Conservation (phyloP, 495 filamentous ascomycete genomes). For the Neurospora sp. region DNA sequence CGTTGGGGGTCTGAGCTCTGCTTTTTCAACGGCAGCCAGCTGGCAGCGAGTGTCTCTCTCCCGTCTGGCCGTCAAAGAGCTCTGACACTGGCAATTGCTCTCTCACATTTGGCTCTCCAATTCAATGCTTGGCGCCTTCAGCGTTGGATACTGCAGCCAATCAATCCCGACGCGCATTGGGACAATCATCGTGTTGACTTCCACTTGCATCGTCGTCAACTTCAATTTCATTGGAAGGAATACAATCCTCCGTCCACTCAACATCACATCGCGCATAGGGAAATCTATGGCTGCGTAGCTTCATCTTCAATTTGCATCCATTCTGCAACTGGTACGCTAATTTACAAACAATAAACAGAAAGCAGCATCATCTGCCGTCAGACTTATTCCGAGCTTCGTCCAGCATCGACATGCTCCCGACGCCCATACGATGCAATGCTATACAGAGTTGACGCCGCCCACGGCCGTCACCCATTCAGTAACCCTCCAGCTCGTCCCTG, state of each 20-base stretch:
- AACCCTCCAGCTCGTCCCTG: conserved; percentile 62
- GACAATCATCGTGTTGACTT: not conserved
- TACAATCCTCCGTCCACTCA: not conserved
- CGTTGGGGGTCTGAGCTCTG: not conserved
- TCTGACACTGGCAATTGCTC: not conserved
- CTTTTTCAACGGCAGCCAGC: not conserved
- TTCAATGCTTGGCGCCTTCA: not conserved
- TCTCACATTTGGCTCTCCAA: not conserved
- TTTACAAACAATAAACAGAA: not conserved
- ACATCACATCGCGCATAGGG: not conserved
- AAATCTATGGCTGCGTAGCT: not conserved
- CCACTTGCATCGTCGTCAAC: not conserved
- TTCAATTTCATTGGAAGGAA: not conserved
- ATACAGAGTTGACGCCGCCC: conserved; percentile 85
- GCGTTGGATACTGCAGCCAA: not conserved
- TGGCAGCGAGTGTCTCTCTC: not conserved
- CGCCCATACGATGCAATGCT: conserved; percentile 46
- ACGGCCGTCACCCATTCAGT: conserved; percentile 88
- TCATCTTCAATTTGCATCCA: not conserved
- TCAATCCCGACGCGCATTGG: not conserved
- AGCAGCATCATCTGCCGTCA: not conserved
- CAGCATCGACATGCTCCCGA: conserved; percentile 16
- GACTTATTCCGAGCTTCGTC: not conserved
- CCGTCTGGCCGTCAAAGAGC: not conserved
- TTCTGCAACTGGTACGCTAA: not conserved